Base-by-base conservation (phyloP, 1,284 basidiomycete genomes). In the Rhodotorula sp. region DNA sequence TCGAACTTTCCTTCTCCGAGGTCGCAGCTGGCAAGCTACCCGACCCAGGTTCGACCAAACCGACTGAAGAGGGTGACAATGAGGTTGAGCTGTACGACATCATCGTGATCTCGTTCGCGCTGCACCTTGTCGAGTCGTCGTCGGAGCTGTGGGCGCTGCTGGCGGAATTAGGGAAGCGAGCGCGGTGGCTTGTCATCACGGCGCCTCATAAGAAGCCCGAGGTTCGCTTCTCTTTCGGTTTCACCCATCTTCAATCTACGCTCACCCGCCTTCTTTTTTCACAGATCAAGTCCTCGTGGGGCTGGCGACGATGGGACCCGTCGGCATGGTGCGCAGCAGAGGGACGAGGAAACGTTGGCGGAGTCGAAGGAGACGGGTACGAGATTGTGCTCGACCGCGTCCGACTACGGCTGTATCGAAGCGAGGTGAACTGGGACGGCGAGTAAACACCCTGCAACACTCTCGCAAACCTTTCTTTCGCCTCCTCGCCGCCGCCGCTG, bases 121-220 rank as follows among this genome's bases (percentile, higher is more conserved):
- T 89, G 44, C 88, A 90, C 77, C 85, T 90, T 40, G 80, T 89
- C 53, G 85, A 86, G 56, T 83, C 83, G 28, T 78, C 86, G 2
- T 87, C 86, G 1, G 85, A 87, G 66, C 80, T 90, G 24, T 89
- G 86, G 75, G 82, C 87, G 16, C 80, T 89, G 20, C 80, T 89
- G 22, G 86, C 84, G 80, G 86, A 87, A 75, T 78, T 89, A 48
- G 86, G 86, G 69, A 84, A 82, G 50, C 86, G 86, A 75, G 83
- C 83, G 5, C 78, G 79, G 47, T 89, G 88, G 87, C 81, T 90
- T 18, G 82, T 88, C 40, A 82, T 89, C 24, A 79, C 89, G 30
- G 87, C 88, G 1, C 88, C 88, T 20, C 88, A 89, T 78, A 89
- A 89, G 78, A 88, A 86, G 75, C 88, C 88, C 26, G 87, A 89